Evolutionary conservation across 2,329 filamentous ascomycete species (phyloP).

Genomic region (Fusarium sp.): DNA sequence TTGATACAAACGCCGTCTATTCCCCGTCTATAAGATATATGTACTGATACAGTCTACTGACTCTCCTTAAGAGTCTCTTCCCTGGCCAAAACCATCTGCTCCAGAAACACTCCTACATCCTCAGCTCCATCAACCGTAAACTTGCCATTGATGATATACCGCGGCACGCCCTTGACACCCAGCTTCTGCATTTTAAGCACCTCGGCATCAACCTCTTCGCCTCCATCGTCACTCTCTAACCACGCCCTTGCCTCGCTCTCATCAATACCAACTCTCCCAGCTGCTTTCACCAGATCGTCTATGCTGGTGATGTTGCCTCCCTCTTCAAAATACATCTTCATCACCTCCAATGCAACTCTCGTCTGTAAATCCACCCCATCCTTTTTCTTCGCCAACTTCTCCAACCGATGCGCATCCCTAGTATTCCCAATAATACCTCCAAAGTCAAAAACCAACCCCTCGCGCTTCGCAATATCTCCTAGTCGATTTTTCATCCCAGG

Average conservation of each 20-base stretch:
- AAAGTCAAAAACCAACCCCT: conserved; percentile 76
- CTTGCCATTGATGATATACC: conserved; percentile 74
- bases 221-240: conserved; percentile 63
- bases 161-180: conserved; percentile 72
- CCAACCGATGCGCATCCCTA: conserved; percentile 61
- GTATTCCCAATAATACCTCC: conserved; percentile 58
- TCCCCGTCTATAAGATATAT: neutral
- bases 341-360: conserved; percentile 67
- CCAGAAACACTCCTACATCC: conserved; percentile 70
- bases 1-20: neutral
- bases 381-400: conserved; percentile 69
- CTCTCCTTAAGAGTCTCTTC: conserved; percentile 31
- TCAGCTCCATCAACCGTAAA: conserved; percentile 76
- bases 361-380: conserved; percentile 58
- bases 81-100: conserved; percentile 66
- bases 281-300: conserved; percentile 61
- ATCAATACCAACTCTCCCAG: conserved; percentile 62
- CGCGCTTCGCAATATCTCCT: conserved; percentile 62
- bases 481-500: conserved; percentile 66
- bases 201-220: conserved; percentile 64
- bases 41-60: neutral
- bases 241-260: conserved; percentile 60
- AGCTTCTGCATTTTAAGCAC: conserved; percentile 60
- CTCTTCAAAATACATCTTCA: conserved; percentile 71
- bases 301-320: conserved; percentile 68